A percentile compares a stretch with the other conserved stretches of the same genome.
phyloP scores from a whole-genome alignment of 2,329 filamentous ascomycete genomes.

The Stylonectria norvegica region DNA sequence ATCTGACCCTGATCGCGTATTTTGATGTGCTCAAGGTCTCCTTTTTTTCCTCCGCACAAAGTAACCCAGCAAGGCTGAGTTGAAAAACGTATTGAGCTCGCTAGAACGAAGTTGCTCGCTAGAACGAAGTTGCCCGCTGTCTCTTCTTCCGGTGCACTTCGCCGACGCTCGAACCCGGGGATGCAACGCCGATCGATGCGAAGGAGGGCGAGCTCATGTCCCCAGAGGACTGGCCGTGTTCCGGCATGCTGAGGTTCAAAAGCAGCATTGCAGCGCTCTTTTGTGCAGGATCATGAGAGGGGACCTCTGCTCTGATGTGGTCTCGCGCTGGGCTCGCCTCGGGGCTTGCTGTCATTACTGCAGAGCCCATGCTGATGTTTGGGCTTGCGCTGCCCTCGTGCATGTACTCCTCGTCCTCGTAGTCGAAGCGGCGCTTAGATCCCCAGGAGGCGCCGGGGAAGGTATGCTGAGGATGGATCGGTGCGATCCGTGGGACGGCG shows the following conservation, averaged over 20 bases:
- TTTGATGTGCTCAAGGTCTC: neutral
- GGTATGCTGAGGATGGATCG: slow-evolving; percentile 9
- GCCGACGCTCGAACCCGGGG: neutral
- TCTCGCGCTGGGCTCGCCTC: slow-evolving; percentile 16
- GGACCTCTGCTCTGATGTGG: neutral
- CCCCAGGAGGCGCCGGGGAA: slow-evolving; percentile 13
- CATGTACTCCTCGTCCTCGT: slow-evolving; percentile 15
- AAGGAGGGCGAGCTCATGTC: neutral
- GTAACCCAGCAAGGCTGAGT: too few relatives aligned
- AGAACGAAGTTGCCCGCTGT: slow-evolving; percentile 18
- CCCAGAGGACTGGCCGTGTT: slow-evolving; percentile 3
- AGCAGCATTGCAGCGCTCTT: slow-evolving; percentile 24
- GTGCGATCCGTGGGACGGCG: slow-evolving; percentile 18
- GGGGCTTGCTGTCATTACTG: slow-evolving; percentile 13
- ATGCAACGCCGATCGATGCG: neutral
- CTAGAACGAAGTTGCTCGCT: too few relatives aligned
- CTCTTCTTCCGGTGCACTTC: slow-evolving; percentile 24
- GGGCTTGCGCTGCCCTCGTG: slow-evolving; percentile 23
- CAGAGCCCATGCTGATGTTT: slow-evolving; percentile 12
- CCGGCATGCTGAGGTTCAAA: slow-evolving; percentile 17
- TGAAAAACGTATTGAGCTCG: too few relatives aligned
- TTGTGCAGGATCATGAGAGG: slow-evolving; percentile 11
- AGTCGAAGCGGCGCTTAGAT: slow-evolving; percentile 21
- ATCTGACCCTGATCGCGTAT: neutral
- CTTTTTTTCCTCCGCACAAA: neutral